Evolutionary conservation across 139 green algal species (phyloP), one percentile per base, ranked within the genome.

Genomic region (Tetradesmus obliquus): DNA sequence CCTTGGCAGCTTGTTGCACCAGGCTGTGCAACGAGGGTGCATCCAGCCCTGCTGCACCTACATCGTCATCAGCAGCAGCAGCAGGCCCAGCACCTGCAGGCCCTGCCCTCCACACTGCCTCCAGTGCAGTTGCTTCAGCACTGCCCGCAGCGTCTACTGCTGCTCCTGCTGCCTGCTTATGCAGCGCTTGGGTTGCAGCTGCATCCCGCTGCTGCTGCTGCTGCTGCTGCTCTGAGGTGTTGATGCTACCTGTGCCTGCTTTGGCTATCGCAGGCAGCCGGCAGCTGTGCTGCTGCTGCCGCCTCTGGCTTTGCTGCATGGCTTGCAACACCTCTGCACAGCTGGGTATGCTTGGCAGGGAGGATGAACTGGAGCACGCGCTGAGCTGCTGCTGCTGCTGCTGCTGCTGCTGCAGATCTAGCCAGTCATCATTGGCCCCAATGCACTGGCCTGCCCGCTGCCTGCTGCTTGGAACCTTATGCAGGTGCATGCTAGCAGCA

Each of bases 341-440:
- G 57, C 84, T 89, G 62, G 84, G 84, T 81, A 89, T 89, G 62
- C 84, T 89, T 13, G 84, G 84, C 32, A 89, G n/a, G 32, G 84
- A 89, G 2, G 84, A 89, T 3, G 15, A 53, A 62, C 62, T 89
- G 2, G 60, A 81, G 45, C 60, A 81, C 15, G 58, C 17, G 13
- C 62, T 81, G 5, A 32, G 3, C 45, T 89, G 53, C 32, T 54
- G n/a, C 17, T 74, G 82, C 20, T 60, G 60, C 60, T 60, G 60
- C 84, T 81, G 60, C 83, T 79, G 20, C 83, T 55, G 22, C 32
- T 55, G 20, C 22, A 5, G 57, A 22, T 66, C 22, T 76, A 24
- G 2, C 17, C 66, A 24, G 17, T 76, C 66, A 76, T 17, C 17
- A n/a, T 24, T 0, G 3, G 13, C 5, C 66, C 15, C 66, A 24